Evolutionary conservation across 345 rosid species (phyloP), one percentile per base, ranked within the genome.

Genomic region (Salix suchowensis): DNA sequence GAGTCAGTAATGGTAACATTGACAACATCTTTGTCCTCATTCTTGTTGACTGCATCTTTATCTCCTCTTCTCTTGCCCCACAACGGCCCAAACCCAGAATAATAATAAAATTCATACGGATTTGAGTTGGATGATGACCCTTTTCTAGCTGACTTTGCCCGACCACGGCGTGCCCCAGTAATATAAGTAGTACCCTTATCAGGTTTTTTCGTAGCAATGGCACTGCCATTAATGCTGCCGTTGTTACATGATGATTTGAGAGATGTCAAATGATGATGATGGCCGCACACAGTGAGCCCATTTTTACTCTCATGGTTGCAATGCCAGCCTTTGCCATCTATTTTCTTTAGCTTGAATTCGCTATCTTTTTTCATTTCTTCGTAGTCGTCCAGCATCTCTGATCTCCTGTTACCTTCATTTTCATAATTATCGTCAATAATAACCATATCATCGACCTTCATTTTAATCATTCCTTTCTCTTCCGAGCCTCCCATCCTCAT

Each of bases 81-180:
- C 65, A 77, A 61, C 46, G 97, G 98, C 26, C 98, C 97, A 73
- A 92, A 94, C 79, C 97, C 98, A n/a, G 97, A 87, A 86, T 94
- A 94, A 77, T 94, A 94, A 76, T 94, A 94, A 77, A 89, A 94
- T 86, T 90, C 92, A 65, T 86, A 82, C 11, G 94, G 96, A 79
- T 87, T 89, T 68, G 88, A 30, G 8, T 79, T 40, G 12, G 88
- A 67, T 6, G 86, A 19, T 14, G 86, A 62, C 40, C 80, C 84
- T 74, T 83, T 88, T 34, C 68, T 86, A 5, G 84, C 72, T 21
- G 81, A 82, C 69, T 87, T 85, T 44, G 74, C 87, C 77, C 90
- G 76, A 28, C 92, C 91, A 1, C 85, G 72, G 21, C 85, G 80
- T 81, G 83, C 36, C 73, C 79, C 15, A 73, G 76, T 37, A 66